phyloP scores from a whole-genome alignment of 768 basidiomycete genomes.

The Tricholoma matsutake region DNA sequence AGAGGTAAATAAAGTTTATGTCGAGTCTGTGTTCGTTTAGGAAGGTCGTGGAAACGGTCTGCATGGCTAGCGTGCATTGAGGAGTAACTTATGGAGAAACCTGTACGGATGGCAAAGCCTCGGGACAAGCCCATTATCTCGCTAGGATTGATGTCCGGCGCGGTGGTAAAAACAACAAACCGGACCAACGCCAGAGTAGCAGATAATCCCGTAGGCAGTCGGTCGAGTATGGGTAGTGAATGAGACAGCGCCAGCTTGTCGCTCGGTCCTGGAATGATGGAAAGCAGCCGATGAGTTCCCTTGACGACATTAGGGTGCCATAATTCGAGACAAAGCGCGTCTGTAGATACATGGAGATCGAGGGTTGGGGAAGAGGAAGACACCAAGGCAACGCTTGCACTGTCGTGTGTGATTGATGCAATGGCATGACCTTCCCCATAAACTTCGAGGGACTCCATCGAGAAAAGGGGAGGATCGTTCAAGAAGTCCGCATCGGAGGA shows the following conservation, averaged over 20 bases:
- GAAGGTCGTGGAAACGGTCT: slow-evolving; percentile 32
- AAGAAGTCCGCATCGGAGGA: slow-evolving; percentile 35
- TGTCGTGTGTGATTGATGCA: slow-evolving; percentile 50
- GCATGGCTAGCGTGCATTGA: slow-evolving; percentile 41
- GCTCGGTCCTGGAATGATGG: slow-evolving; percentile 28
- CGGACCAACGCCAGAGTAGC: slow-evolving; percentile 56
- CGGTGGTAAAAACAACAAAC: slow-evolving; percentile 66
- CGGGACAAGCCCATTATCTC: slow-evolving; percentile 64
- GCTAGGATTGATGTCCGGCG: slow-evolving; percentile 76
- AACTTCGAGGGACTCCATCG: slow-evolving; percentile 55
- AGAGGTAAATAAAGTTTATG: slow-evolving; percentile 52
- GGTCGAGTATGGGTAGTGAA: slow-evolving; percentile 29
- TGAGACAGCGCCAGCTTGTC: slow-evolving; percentile 5
- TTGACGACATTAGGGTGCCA: slow-evolving; percentile 62
- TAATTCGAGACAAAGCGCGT: slow-evolving; percentile 61
- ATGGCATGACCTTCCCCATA: slow-evolving; percentile 41
- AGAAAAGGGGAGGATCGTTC: slow-evolving; percentile 51
- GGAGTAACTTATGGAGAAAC: slow-evolving; percentile 54
- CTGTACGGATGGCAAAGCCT: slow-evolving; percentile 60
- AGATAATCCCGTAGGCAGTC: slow-evolving; percentile 54
- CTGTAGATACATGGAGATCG: slow-evolving; percentile 48
- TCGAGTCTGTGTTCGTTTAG: slow-evolving; percentile 42
- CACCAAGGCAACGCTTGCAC: slow-evolving; percentile 37
- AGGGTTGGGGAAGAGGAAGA: slow-evolving; percentile 41
- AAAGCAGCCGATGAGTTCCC: slow-evolving; percentile 49